Base-by-base conservation (phyloP, 1,284 basidiomycete species). In the Exobasidium cylindrosporum region DNA sequence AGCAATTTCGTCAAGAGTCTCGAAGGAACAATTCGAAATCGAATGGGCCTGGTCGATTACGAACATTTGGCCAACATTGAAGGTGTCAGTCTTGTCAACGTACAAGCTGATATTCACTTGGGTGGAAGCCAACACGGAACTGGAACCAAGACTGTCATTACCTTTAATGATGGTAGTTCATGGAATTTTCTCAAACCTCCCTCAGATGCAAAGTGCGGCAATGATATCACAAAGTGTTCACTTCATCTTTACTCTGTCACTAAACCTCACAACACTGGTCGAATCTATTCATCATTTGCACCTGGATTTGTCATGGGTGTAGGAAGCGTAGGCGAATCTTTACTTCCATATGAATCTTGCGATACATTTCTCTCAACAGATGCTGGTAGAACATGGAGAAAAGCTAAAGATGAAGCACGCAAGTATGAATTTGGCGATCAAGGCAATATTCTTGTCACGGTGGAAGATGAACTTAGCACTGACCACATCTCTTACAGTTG, bases 371-470 rank as follows among this genome's bases (percentile, higher is more conserved):
- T 97, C 64, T 92, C 89, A 72, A 90, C 85, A 0, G 92, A 98
- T 73, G 94, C 89, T 0, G 95, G 95, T 1, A 72, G 92, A 5
- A 87, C 86, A 0, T 98, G 95, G 95, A 83, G 75, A 31, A 91
- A 91, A 88, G 84, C 89, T 7, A 83, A 84, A 45, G 83, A 83
- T 61, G 88, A 89, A 23, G 90, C 95, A 0, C 88, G 92, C 80
- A 92, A 92, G 81, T 97, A 97, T 78, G 93, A 97, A 80, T 95
- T 97, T 80, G 95, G 95, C 17, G 95, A 97, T 76, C 85, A 84
- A 84, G 78, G 95, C 0, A 89, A 88, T 67, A 84, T 97, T 32
- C 82, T 97, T 32, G 87, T 97, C 23, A 84, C 89, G 14, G 87
- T 92, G 6, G 88, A 93, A 69, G 93, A 98, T 74, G 93, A 97